These are phyloP conservation scores for Vigna hirtella DNA, from an alignment of 306 rosid genomes.

Conservation along the genomic window DNA sequence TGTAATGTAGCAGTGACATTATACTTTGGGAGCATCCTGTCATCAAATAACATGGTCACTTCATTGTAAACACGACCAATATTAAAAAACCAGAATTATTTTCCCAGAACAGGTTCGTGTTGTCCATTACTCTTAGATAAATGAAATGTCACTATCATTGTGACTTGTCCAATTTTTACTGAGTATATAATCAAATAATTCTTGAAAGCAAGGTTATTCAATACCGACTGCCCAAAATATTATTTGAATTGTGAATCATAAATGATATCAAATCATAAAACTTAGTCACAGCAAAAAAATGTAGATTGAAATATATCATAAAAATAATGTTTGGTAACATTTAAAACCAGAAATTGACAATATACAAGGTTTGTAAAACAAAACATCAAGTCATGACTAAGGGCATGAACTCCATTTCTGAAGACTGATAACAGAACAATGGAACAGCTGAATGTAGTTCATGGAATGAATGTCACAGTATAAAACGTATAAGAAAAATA, in stretches of 20 bases:
- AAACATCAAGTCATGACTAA: neutral
- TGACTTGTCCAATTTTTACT: slow-evolving; percentile 8
- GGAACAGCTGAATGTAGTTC: neutral
- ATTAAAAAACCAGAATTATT: neutral
- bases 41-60: slow-evolving; percentile 43
- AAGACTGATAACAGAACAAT: neutral
- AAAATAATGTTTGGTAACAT: neutral
- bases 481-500: neutral
- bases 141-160: neutral
- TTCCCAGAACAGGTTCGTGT: no score
- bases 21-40: slow-evolving; percentile 90
- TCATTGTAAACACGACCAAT: slow-evolving; percentile 10
- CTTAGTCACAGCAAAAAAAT: neutral
- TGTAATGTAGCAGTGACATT: slow-evolving; percentile 83
- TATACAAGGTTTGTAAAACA: neutral
- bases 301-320: neutral
- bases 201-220: neutral
- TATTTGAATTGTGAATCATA: neutral
- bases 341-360: neutral
- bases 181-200: neutral
- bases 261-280: neutral
- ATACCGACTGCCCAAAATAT: neutral
- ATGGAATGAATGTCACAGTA: neutral
- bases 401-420: neutral
- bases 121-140: neutral